Conservation (phyloP, 768 basidiomycete genomes). For the Pisolithus marmoratus region DNA sequence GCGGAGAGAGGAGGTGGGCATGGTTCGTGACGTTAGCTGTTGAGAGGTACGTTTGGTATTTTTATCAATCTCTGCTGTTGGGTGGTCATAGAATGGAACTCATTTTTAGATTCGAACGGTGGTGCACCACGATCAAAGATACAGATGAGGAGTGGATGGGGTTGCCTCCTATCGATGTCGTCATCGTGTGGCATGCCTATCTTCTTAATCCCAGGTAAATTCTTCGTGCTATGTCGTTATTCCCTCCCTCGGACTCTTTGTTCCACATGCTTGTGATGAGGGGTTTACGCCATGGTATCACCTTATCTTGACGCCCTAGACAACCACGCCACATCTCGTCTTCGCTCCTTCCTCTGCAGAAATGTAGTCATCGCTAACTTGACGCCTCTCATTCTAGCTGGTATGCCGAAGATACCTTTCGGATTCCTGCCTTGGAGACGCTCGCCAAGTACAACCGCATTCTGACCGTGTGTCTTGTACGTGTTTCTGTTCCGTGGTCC, state of each 20-base stretch:
- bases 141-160: neutral
- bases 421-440: neutral
- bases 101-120: conserved; percentile 28
- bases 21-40: conserved; percentile 37
- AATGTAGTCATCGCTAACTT: neutral
- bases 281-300: neutral
- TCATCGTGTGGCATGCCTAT: conserved; percentile 39
- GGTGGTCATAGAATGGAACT: neutral
- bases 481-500: neutral
- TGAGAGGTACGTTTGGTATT: conserved; percentile 24
- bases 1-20: conserved; percentile 27
- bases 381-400: neutral
- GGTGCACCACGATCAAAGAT: conserved; percentile 18
- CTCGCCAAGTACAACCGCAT: neutral
- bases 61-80: no score
- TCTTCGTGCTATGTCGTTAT: neutral
- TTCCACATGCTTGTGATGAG: no score
- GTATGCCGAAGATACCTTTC: neutral
- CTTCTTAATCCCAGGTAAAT: conserved; percentile 32
- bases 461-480: neutral
- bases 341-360: neutral
- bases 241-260: no score
- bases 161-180: conserved; percentile 34
- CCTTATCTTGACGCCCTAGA: neutral
- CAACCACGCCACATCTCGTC: neutral